These are phyloP conservation scores for Pulveroboletus sp. DNA, from an alignment of 1,284 basidiomycete genomes.

Conservation along the genomic window DNA sequence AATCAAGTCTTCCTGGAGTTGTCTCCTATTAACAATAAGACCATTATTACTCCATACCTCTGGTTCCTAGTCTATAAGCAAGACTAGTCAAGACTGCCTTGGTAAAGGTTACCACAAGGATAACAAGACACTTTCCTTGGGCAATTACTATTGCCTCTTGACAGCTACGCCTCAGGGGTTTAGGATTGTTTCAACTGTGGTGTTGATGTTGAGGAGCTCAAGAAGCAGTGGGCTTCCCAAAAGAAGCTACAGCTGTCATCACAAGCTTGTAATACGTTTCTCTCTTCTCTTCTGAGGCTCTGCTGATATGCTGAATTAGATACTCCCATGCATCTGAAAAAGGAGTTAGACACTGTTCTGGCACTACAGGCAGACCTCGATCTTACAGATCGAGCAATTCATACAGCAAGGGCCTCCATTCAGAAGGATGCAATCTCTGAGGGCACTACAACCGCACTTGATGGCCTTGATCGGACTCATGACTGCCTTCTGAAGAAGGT, in stretches of 20 bases:
- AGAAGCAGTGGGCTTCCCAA: constrained; percentile 32
- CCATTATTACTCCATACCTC: too few relatives aligned
- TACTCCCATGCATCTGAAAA: constrained; percentile 37
- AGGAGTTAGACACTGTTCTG: constrained; percentile 39
- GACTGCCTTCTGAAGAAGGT: constrained; percentile 22
- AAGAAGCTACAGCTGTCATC: constrained; percentile 1
- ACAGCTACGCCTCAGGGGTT: too few relatives aligned
- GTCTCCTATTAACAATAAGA: too few relatives aligned
- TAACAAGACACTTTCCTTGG: too few relatives aligned
- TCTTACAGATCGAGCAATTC: constrained; percentile 26
- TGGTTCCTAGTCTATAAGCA: too few relatives aligned
- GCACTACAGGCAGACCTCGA: constrained; percentile 39
- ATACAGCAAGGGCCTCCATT: constrained; percentile 11
- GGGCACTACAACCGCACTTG: constrained; percentile 5
- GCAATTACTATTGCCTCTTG: too few relatives aligned
- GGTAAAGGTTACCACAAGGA: too few relatives aligned
- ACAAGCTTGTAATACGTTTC: background rate
- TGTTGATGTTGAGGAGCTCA: too few relatives aligned
- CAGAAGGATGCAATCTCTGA: background rate
- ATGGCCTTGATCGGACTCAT: constrained; percentile 24
- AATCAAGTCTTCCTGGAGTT: too few relatives aligned
- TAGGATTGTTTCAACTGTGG: too few relatives aligned
- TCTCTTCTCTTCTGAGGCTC: background rate
- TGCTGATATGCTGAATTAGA: constrained; percentile 25
- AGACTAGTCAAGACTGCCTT: too few relatives aligned